phyloP scores from a whole-genome alignment of 768 basidiomycete species.

The Pleurotus pulmonarius region DNA sequence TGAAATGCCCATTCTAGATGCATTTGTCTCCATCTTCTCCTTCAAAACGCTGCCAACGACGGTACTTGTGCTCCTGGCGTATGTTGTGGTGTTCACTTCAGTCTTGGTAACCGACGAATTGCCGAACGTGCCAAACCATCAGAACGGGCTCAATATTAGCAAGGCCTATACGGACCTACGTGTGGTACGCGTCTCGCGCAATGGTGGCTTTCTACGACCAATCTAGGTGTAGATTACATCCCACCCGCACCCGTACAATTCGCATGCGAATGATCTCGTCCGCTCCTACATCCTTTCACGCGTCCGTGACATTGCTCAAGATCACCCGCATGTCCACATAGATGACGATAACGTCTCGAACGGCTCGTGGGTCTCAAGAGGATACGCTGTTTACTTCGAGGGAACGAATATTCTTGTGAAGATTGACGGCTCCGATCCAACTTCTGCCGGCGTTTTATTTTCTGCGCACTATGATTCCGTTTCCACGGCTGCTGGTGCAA shows the following conservation, averaged over 20 bases:
- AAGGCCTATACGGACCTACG: conserved; percentile 60
- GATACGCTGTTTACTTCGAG: conserved; percentile 40
- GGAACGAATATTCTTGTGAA: conserved; percentile 49
- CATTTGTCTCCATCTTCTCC: conserved; percentile 12
- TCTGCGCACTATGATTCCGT: conserved; percentile 85
- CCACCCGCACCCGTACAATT: conserved; percentile 75
- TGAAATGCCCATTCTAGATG: conserved; percentile 15
- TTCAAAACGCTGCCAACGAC: conserved; percentile 43
- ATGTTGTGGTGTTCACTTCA: conserved; percentile 40
- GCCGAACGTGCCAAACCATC: conserved; percentile 37
- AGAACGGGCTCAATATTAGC: conserved; percentile 34
- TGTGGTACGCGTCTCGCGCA: conserved; percentile 29
- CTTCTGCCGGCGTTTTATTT: conserved; percentile 54
- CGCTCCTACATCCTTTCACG: conserved; percentile 56
- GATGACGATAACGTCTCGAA: conserved; percentile 47
- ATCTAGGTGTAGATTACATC: conserved; percentile 48
- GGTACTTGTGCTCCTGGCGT: conserved; percentile 42
- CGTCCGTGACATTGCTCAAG: conserved; percentile 40
- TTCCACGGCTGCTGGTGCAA: conserved; percentile 69
- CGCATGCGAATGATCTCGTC: conserved; percentile 71
- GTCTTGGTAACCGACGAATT: conserved; percentile 49
- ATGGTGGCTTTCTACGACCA: neutral
- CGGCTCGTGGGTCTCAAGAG: conserved; percentile 32
- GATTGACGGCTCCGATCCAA: conserved; percentile 30
- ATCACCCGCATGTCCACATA: conserved; percentile 43